These are phyloP conservation scores for Coprinellus aureogranulatus DNA, from an alignment of 768 basidiomycete genomes.

Conservation along the genomic window DNA sequence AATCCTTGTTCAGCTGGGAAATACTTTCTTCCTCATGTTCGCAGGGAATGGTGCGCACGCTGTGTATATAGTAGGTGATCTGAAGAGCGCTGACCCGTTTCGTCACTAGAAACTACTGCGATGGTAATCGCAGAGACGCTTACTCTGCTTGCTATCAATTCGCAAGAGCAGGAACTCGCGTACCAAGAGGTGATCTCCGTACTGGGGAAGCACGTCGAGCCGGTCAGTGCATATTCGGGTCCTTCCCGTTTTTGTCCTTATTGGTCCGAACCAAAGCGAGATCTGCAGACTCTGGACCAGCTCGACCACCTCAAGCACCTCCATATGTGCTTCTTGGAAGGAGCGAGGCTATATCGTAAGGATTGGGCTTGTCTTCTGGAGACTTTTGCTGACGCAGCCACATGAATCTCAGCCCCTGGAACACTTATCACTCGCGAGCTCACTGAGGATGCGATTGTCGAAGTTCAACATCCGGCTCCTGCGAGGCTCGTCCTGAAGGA, in stretches of 20 bases:
- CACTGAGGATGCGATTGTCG: constrained; percentile 8
- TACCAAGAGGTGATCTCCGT: constrained; percentile 7
- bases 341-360: constrained; percentile 10
- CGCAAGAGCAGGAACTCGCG: constrained; percentile 10
- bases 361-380: too few species aligned
- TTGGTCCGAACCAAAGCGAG: too few species aligned
- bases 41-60: neutral
- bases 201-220: neutral
- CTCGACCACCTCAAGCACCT: constrained; percentile 4
- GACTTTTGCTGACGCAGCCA: neutral
- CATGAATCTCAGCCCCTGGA: constrained; percentile 5
- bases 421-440: constrained; percentile 4
- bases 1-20: neutral
- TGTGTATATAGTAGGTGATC: too few species aligned
- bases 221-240: constrained; percentile 3
- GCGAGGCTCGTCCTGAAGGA: neutral
- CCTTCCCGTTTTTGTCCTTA: too few species aligned
- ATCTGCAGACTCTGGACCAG: neutral
- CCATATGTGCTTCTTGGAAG: constrained; percentile 12
- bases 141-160: constrained; percentile 7
- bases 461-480: constrained; percentile 1
- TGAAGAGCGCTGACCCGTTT: too few species aligned
- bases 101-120: constrained; percentile 15
- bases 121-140: constrained; percentile 7
- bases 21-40: neutral